Percentiles rank a stretch among this genome's conserved stretches.
Conservation (phyloP, 257 asterid genomes). For the Jacaranda copaia region DNA sequence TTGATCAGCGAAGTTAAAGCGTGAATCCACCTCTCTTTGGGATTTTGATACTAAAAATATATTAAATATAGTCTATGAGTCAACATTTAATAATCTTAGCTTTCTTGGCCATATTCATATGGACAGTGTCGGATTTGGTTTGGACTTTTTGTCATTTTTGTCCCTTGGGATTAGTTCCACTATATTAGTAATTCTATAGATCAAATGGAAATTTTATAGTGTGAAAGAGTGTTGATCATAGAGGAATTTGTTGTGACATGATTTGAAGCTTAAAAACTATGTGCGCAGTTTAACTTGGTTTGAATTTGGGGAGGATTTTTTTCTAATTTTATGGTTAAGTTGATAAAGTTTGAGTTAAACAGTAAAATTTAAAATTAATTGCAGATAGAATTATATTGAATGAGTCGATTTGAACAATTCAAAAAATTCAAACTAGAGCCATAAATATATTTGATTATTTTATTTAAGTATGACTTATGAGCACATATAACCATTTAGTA, state of each 20-base stretch:
- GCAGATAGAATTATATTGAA: too few species aligned
- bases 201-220: background rate
- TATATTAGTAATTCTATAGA: background rate
- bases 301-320: too few species aligned
- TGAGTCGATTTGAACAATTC: too few species aligned
- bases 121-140: slow-evolving; percentile 34
- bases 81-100: slow-evolving; percentile 29
- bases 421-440: too few species aligned
- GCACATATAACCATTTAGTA: too few species aligned
- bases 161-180: background rate
- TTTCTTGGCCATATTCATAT: slow-evolving; percentile 26
- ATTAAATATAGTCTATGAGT: slow-evolving; percentile 19
- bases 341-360: too few species aligned
- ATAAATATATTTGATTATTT: too few species aligned
- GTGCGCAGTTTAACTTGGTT: background rate
- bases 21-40: slow-evolving; percentile 1
- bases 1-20: background rate
- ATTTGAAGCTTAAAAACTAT: background rate
- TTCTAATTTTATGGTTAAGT: too few species aligned
- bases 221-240: background rate
- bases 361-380: too few species aligned
- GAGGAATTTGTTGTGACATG: background rate
- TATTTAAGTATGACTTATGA: too few species aligned
- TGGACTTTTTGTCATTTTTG: slow-evolving; percentile 22
- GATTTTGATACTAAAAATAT: slow-evolving; percentile 13